Conservation (phyloP, 805 yeast species). For the Yarrowia sp. region DNA sequence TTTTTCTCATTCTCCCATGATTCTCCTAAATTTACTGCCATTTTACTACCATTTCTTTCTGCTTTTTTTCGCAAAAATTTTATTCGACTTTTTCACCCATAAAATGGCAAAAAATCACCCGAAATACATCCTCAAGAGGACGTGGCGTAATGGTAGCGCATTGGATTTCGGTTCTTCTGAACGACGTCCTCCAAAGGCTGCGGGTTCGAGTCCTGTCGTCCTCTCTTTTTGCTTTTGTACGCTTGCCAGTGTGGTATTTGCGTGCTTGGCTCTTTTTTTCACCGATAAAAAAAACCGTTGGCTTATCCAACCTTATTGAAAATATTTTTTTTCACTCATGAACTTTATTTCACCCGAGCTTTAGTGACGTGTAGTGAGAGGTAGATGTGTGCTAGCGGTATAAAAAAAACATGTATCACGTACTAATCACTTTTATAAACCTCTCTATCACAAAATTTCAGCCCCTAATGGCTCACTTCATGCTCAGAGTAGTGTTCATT, state of each 20-base stretch:
- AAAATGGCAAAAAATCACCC: neutral
- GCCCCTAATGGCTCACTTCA: too few relatives aligned
- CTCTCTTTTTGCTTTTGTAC: neutral
- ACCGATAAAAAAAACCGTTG: neutral
- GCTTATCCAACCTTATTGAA: neutral
- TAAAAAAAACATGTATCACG: too few relatives aligned
- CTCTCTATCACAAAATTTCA: too few relatives aligned
- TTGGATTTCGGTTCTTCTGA: constrained; percentile 10
- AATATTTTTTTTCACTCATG: neutral
- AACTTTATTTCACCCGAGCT: neutral
- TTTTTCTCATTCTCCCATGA: too few relatives aligned
- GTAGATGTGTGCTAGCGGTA: too few relatives aligned
- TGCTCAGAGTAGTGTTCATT: too few relatives aligned
- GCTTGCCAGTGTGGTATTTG: neutral
- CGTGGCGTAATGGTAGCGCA: constrained; percentile 14
- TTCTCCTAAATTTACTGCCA: too few relatives aligned
- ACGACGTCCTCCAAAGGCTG: constrained; percentile 13
- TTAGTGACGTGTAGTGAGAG: too few relatives aligned
- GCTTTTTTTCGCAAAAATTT: neutral
- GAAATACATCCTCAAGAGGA: neutral
- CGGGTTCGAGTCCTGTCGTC: constrained; percentile 15
- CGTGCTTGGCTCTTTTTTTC: neutral
- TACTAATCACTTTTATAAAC: too few relatives aligned
- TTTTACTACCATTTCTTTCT: neutral
- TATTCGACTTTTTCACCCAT: neutral